Percentiles rank a stretch among this genome's conserved stretches.
These are phyloP conservation scores for Botrytis elliptica DNA, from an alignment of 2,329 filamentous ascomycete species.

Conservation along the genomic window DNA sequence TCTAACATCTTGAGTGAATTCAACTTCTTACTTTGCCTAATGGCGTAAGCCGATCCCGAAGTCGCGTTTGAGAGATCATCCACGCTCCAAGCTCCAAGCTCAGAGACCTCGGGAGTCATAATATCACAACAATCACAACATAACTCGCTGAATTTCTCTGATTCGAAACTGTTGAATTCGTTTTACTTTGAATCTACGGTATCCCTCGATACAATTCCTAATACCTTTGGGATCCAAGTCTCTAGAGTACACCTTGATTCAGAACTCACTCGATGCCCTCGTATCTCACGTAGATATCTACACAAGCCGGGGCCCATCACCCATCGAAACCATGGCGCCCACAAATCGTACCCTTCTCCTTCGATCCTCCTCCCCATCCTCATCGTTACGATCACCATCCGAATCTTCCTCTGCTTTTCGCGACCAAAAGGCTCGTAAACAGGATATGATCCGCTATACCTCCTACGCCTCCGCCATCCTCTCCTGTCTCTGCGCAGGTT, in stretches of 20 bases:
- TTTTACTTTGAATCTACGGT: not conserved
- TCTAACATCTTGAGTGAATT: not conserved
- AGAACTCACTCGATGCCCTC: constrained; percentile 1
- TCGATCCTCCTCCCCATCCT: constrained; percentile 12
- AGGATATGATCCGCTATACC: constrained; percentile 39
- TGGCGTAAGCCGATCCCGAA: constrained; percentile 15
- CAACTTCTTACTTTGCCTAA: not conserved
- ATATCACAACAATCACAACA: not conserved
- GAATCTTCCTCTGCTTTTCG: constrained; percentile 6
- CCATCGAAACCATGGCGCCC: constrained; percentile 16
- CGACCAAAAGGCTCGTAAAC: constrained; percentile 23
- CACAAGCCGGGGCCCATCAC: not conserved
- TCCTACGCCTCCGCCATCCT: constrained; percentile 56
- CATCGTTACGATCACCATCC: constrained; percentile 7
- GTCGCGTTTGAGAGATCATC: constrained; percentile 8
- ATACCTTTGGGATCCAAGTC: not conserved
- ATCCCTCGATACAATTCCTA: not conserved
- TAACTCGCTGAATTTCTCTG: no score
- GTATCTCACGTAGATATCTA: not conserved
- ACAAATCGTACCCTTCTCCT: constrained; percentile 14
- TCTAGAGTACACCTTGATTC: not conserved
- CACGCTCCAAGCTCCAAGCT: constrained; percentile 6
- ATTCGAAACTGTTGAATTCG: not conserved
- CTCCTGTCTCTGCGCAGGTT: constrained; percentile 75
- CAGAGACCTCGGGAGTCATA: not conserved